Evolutionary conservation across 2,329 filamentous ascomycete species (phyloP).

Genomic region (Ophiocordyceps polyrhachis-furcata): DNA sequence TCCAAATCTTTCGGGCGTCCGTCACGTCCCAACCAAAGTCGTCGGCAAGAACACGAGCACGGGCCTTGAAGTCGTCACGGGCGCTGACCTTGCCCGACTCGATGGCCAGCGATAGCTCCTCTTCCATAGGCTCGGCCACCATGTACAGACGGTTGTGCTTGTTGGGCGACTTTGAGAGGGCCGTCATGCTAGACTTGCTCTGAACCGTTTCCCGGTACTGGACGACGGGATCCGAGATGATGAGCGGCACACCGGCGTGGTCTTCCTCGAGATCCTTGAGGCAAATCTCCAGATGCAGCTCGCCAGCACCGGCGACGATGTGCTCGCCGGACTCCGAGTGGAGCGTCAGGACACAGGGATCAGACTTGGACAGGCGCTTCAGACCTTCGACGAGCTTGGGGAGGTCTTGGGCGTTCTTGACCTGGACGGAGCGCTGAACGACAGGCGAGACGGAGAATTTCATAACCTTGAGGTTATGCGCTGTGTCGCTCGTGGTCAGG

Average conservation of each 20-base stretch:
- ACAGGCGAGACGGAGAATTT: conserved; percentile 99
- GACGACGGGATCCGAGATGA: conserved; percentile 95
- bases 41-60: conserved; percentile 89
- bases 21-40: conserved; percentile 99
- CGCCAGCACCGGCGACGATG: conserved; percentile 96
- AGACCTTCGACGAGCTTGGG: conserved; percentile 99
- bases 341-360: conserved; percentile 87
- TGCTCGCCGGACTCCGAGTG: conserved; percentile 93
- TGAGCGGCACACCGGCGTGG: conserved; percentile 95
- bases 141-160: conserved; percentile 99
- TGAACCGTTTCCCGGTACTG: conserved; percentile 94
- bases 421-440: conserved; percentile 94
- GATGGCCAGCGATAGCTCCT: conserved; percentile 83
- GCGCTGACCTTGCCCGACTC: conserved; percentile 82
- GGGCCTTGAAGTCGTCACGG: conserved; percentile 97
- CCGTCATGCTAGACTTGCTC: conserved; percentile 75
- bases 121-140: conserved; percentile 71
- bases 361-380: conserved; percentile 99
- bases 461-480: conserved; percentile 99
- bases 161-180: conserved; percentile 98
- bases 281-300: conserved; percentile 99
- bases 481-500: conserved; percentile 87
- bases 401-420: conserved; percentile 99
- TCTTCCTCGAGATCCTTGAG: conserved; percentile 99
- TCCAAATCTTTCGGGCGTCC: conserved; percentile 99